A percentile compares a stretch with the other conserved stretches of the same genome.
Evolutionary conservation across 257 asterid genomes (phyloP).

Genomic region (Solanum corneliomulleri): DNA sequence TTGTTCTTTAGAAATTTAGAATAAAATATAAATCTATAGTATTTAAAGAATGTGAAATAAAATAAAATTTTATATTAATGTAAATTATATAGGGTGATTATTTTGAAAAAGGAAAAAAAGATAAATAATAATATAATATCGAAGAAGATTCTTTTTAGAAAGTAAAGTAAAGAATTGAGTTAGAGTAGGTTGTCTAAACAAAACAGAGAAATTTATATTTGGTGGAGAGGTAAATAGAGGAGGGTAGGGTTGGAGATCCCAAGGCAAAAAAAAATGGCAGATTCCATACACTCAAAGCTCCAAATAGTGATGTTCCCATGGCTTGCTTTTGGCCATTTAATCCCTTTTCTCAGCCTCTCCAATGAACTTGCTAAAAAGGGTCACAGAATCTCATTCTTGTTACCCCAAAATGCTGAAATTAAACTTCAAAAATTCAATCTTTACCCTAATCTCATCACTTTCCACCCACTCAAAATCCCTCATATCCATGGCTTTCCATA

Average conservation of each 20-base stretch:
- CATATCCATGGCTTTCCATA: constrained; percentile 39
- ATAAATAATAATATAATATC: too few relatives aligned
- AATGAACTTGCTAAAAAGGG: constrained; percentile 42
- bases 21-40: too few relatives aligned
- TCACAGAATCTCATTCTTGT: constrained; percentile 24
- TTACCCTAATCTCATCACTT: constrained; percentile 21
- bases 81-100: neutral
- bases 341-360: constrained; percentile 28
- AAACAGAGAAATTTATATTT: too few relatives aligned
- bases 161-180: neutral
- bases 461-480: constrained; percentile 34
- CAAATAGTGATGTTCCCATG: constrained; percentile 46
- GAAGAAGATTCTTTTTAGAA: too few relatives aligned
- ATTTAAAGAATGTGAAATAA: too few relatives aligned
- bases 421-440: constrained; percentile 16
- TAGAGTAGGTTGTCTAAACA: neutral
- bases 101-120: neutral
- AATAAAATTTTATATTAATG: too few relatives aligned
- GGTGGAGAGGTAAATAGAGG: neutral
- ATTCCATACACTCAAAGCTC: neutral
- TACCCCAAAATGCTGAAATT: constrained; percentile 19
- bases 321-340: constrained; percentile 54
- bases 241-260: neutral
- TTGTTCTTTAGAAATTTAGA: too few relatives aligned
- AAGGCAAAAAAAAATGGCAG: neutral